Percentiles rank a stretch among this genome's conserved stretches.
These are phyloP conservation scores for Syzygium aromaticum DNA, from an alignment of 345 rosid species.

Conservation along the genomic window DNA sequence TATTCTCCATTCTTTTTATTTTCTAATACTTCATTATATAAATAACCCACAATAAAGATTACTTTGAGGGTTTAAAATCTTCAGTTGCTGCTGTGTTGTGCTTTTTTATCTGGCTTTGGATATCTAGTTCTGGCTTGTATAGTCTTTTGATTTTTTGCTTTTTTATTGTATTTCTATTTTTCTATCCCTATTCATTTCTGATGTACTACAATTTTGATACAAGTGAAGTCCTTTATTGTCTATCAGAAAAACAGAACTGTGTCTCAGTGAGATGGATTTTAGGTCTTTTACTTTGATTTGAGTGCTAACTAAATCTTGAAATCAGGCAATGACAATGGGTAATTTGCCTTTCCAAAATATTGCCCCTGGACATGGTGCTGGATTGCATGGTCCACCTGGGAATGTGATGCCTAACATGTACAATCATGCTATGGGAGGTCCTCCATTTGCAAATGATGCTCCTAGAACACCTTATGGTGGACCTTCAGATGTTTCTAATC, in stretches of 20 bases:
- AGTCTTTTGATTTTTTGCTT: background rate
- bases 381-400: slow-evolving; percentile 36
- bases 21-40: background rate
- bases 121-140: background rate
- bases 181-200: background rate
- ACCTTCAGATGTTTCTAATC: slow-evolving; percentile 30
- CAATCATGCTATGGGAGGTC: slow-evolving; percentile 24
- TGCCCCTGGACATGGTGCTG: slow-evolving; percentile 33
- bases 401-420: slow-evolving; percentile 38
- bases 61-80: background rate
- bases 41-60: background rate
- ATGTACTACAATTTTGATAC: background rate
- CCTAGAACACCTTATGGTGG: slow-evolving; percentile 39
- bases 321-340: slow-evolving; percentile 50
- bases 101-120: background rate
- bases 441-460: slow-evolving; percentile 41
- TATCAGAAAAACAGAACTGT: background rate
- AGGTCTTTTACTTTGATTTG: background rate
- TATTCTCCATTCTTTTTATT: background rate
- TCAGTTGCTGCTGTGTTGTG: background rate
- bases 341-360: slow-evolving; percentile 35
- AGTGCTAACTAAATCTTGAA: background rate
- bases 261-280: background rate
- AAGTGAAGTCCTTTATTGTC: background rate
- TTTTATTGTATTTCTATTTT: background rate